Conservation (phyloP, 2,329 filamentous ascomycete genomes). For the Cercospora sesami region DNA sequence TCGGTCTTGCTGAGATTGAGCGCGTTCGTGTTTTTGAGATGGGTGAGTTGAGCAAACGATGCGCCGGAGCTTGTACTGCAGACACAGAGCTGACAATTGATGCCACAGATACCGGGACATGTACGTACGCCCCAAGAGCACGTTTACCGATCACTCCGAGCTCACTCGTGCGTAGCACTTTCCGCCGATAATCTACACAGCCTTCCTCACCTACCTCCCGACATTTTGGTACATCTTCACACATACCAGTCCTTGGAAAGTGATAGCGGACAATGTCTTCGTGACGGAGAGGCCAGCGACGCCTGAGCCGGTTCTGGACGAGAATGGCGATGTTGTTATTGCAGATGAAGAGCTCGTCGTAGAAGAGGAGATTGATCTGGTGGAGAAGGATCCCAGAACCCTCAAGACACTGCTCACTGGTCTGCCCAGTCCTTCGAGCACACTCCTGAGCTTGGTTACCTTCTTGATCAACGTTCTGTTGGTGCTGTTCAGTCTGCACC, state of each 20-base stretch:
- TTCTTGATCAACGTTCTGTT: constrained; percentile 67
- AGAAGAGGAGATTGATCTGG: constrained; percentile 61
- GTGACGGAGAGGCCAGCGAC: constrained; percentile 45
- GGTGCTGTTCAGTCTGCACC: constrained; percentile 70
- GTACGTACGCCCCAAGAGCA: constrained; percentile 28
- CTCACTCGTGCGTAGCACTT: constrained; percentile 34
- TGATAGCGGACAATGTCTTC: constrained; percentile 39
- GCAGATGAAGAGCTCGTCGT: constrained; percentile 58
- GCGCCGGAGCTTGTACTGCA: constrained; percentile 23
- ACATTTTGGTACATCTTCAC: constrained; percentile 39
- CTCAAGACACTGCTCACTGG: constrained; percentile 72
- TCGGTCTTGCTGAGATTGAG: constrained; percentile 31
- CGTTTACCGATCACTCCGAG: constrained; percentile 16
- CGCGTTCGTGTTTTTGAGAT: constrained; percentile 41
- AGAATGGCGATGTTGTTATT: constrained; percentile 38
- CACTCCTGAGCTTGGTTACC: constrained; percentile 58
- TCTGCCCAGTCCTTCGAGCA: constrained; percentile 69
- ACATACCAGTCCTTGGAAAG: constrained; percentile 36
- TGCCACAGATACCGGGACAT: constrained; percentile 40
- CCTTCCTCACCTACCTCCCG: constrained; percentile 49
- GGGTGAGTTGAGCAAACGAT: constrained; percentile 33
- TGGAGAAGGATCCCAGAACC: constrained; percentile 57
- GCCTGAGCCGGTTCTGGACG: constrained; percentile 29
- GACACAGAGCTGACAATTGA: constrained; percentile 17
- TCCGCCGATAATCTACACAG: constrained; percentile 39